Conservation (phyloP, 2,329 filamentous ascomycete genomes). For the Cercospora sp. region DNA sequence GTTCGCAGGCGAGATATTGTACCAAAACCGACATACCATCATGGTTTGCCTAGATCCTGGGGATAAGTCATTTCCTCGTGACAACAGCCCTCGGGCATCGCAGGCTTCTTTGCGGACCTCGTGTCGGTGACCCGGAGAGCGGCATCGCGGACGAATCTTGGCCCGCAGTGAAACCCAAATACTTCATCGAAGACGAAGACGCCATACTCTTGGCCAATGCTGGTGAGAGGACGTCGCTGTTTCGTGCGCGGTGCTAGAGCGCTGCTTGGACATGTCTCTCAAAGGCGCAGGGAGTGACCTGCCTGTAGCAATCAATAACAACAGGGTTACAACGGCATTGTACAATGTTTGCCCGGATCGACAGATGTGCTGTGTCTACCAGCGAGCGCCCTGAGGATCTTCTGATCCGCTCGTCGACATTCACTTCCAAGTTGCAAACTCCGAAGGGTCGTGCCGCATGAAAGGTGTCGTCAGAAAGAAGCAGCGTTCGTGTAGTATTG, state of each 20-base stretch:
- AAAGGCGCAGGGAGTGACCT: background rate
- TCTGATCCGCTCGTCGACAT: background rate
- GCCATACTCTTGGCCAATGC: background rate
- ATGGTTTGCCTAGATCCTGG: background rate
- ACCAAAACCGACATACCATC: background rate
- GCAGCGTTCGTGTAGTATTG: background rate
- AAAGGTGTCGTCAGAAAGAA: background rate
- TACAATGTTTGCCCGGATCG: background rate
- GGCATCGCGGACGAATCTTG: background rate
- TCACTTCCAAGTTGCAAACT: background rate
- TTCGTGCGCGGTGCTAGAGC: background rate
- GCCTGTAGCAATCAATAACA: background rate
- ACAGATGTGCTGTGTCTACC: background rate
- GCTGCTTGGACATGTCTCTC: background rate
- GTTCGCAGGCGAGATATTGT: background rate
- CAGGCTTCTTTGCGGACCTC: background rate
- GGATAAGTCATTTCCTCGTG: background rate
- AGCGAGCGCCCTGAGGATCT: background rate
- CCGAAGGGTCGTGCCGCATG: background rate
- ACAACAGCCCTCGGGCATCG: background rate
- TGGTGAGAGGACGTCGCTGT: background rate
- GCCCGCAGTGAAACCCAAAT: background rate
- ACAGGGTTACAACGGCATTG: background rate
- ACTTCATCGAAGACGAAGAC: background rate
- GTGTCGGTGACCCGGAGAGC: background rate